Conservation (phyloP, 1,139 yeast genomes). For the Lodderomyces orthopsilosis region DNA sequence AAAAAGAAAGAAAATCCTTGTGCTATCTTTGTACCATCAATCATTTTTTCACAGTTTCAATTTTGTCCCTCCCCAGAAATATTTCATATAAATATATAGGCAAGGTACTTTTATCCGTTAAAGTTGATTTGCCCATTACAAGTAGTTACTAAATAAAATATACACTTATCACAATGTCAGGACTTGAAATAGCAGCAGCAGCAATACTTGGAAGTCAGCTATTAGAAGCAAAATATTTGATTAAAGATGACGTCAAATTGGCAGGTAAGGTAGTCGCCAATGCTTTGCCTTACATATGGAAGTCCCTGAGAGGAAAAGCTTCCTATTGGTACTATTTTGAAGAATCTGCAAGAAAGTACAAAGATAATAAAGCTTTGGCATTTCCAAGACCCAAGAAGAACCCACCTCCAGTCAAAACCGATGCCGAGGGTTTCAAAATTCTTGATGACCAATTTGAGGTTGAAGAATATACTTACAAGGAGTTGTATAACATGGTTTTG, state of each 20-base stretch:
- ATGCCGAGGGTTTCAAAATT: constrained; percentile 32
- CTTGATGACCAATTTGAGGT: constrained; percentile 57
- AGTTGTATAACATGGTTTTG: constrained; percentile 64
- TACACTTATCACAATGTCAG: constrained; percentile 23
- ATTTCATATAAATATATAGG: too few species aligned
- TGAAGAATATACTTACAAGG: constrained; percentile 65
- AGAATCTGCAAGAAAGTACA: constrained; percentile 43
- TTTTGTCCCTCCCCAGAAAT: too few species aligned
- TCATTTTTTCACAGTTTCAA: too few species aligned
- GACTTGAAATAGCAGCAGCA: constrained; percentile 44
- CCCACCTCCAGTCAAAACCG: constrained; percentile 28
- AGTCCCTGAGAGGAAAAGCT: constrained; percentile 45
- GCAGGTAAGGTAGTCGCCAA: constrained; percentile 40
- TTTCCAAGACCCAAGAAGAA: constrained; percentile 57
- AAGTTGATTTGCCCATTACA: too few species aligned
- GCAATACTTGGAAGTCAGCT: constrained; percentile 43
- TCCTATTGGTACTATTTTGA: constrained; percentile 71
- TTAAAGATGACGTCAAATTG: constrained; percentile 53
- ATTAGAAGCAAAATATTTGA: constrained; percentile 51
- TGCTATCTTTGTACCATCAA: too few species aligned
- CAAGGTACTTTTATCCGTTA: too few species aligned
- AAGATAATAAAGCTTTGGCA: constrained; percentile 55
- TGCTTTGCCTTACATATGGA: constrained; percentile 44
- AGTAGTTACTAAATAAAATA: too few species aligned
- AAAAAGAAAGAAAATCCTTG: too few species aligned